Base-by-base conservation (phyloP, 2,329 filamentous ascomycete genomes). In the Alternaria sp. region DNA sequence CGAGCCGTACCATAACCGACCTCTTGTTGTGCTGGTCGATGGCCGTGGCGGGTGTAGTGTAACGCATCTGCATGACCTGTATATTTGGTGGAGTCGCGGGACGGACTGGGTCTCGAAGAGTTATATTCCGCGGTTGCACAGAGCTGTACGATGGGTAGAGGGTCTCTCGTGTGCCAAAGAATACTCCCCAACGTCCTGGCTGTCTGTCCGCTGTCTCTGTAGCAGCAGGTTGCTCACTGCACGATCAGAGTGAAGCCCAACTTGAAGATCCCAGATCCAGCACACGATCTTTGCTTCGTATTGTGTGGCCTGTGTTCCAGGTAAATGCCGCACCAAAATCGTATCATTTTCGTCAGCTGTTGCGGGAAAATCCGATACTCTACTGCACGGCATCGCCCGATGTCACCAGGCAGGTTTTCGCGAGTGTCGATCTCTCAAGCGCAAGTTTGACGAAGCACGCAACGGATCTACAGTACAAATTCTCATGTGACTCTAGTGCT, bases 351-450 rank as follows among this genome's bases (percentile, higher is more conserved):
- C 32, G 30, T 38, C 46, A 49, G 46, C 46, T 49, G 14, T 49
- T 32, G 24, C 46, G 46, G 46, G 46, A 49, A 49, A 49, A 20
- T 20, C 46, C 46, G 46, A 24, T n/a, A 18, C 22, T 22, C 32
- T 49, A 38, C 46, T 49, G 32, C 46, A 38, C 46, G 32, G 32
- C 30, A 49, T 49, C 46, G 46, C 46, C 46, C 46, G 46, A 49
- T 49, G 46, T 36, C 32, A 26, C 20, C 46, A 36, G 46, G 32
- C 46, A 49, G 46, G 30, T 36, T 49, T 49, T 49, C 20, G 46
- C 46, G 46, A 14, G 20, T 49, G 46, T 49, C 46, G 46, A 49
- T 49, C 46, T 16, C 46, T 49, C 46, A 49, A 49, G 46, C 46
- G 46, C 32, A n/a, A 49, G 46, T 26, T 14, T 26, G 46, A 49